Evolutionary conservation across 148 eudicot species (phyloP).

Genomic region (Spergularia marina): DNA sequence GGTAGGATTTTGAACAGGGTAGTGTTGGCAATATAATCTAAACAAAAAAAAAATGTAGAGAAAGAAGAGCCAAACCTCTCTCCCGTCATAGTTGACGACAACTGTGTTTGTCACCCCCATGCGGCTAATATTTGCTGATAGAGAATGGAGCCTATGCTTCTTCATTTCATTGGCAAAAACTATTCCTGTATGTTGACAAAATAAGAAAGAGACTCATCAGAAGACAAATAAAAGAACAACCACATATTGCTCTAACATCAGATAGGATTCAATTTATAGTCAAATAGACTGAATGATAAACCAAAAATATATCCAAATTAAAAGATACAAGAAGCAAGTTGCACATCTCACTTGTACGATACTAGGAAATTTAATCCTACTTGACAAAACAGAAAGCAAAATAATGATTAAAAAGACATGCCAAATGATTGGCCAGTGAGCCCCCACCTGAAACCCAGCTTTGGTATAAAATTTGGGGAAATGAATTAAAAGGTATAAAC

Average conservation of each 20-base stretch:
- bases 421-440: neutral
- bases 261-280: neutral
- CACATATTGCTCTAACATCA: neutral
- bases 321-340: too few relatives aligned
- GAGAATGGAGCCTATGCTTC: slow-evolving; percentile 74
- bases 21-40: neutral
- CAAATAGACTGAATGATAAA: neutral
- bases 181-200: slow-evolving; percentile 43
- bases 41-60: neutral
- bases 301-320: neutral
- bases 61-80: slow-evolving; percentile 56
- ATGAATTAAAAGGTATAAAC: neutral
- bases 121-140: slow-evolving; percentile 82
- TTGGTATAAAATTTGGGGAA: too few relatives aligned
- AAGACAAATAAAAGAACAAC: neutral
- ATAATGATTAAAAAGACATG: neutral
- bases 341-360: too few relatives aligned
- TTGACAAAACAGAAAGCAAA: neutral
- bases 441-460: too few relatives aligned
- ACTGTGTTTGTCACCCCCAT: slow-evolving; percentile 96
- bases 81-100: slow-evolving; percentile 84
- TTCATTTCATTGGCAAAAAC: slow-evolving; percentile 95
- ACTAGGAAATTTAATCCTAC: too few relatives aligned
- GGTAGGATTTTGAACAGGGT: too few relatives aligned
- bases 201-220: neutral